Evolutionary conservation across 1,284 basidiomycete genomes (phyloP), one percentile per base, ranked within the genome.

Genomic region (Sanguinoderma infundibulare): DNA sequence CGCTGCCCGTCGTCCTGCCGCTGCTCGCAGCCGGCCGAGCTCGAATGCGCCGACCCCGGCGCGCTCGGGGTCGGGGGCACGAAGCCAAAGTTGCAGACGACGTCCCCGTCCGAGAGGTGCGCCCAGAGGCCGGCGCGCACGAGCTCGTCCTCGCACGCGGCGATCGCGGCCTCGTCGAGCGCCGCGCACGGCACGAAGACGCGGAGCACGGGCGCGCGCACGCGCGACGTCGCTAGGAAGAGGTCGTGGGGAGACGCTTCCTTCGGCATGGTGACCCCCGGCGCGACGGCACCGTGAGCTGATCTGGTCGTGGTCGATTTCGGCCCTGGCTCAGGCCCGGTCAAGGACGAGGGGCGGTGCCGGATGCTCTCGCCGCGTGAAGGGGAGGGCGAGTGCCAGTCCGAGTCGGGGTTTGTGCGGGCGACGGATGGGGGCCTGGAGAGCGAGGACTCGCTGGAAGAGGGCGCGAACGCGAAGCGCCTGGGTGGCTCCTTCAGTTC

Each of bases 11-110:
- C 61, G 12, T 58, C 65, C 17, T 52, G 58, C 14, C 39, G 26
- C 6, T 35, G 44, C 20, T 36, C 51, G 2, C 38, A 46, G 39
- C 54, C 39, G 35, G 53, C 57, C 0, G 82, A 77, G n/a, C n/a
- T n/a, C 5, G 50, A 30, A 20, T 34, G 47, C n/a, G 47, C 17
- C 24, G 14, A 26, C 2, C 55, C 39, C 24, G 34, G 58, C 34
- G 58, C 57, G 42, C 57, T 52, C n/a, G 77, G 65, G 20, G 68
- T 69, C 12, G 72, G 71, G 0, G 81, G 79, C 0, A 93, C 79
- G 68, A 86, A 91, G 7, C 91, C 91, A 53, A 93, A 79, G 71
- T 93, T 93, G 73, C 87, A 91, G 24, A 93, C 81, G 40, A 92
- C 74, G 69, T 93, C 91, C 2, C 91, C 91, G 0, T 81, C 81